Evolutionary conservation across 2,329 filamentous ascomycete species (phyloP), one percentile per base, ranked within the genome.

Genomic region (Pseudogymnoascus sp.): DNA sequence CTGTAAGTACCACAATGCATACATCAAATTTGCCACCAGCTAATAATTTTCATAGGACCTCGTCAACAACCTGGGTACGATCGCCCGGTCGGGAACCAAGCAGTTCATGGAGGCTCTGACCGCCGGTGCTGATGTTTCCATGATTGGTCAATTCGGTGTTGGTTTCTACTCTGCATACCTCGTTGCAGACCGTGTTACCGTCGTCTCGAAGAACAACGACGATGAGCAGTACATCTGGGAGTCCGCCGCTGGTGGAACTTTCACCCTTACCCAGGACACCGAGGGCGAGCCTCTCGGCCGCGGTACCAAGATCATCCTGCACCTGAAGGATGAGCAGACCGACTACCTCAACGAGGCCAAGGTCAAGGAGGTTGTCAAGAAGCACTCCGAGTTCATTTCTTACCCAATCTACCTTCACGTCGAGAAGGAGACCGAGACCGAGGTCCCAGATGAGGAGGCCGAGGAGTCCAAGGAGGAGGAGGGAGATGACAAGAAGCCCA

Each of bases 141-240:
- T 99, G 94, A 99, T 99, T 78, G 94, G 94, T 76, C 94, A 99
- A 83, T 99, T 99, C 79, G 94, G 94, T 95, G 94, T 99, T 74
- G 94, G 94, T 89, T 99, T 99, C 91, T 99, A 99, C 88, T 97
- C 94, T 66, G 94, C 94, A 75, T 99, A 99, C 86, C 92, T 99
- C 65, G 94, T 99, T 71, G 94, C 94, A 77, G 94, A 99, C 85
- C 87, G 87, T 73, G 94, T 99, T 72, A 92, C 88, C 70, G 92
- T 99, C 77, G 75, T 96, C 79, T 97, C 94, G 74, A 99, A 97
- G 87, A 84, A 97, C 90, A 99, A 99, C 77, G 94, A 99, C 80
- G 94, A 99, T 74, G 94, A 99, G 85, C 94, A 99, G 84, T 99
- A 99, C 86, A 82, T 97, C 79, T 99, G 94, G 94, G 92, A 97